phyloP scores from a whole-genome alignment of 768 basidiomycete genomes.

The Agaricus subrufescens region DNA sequence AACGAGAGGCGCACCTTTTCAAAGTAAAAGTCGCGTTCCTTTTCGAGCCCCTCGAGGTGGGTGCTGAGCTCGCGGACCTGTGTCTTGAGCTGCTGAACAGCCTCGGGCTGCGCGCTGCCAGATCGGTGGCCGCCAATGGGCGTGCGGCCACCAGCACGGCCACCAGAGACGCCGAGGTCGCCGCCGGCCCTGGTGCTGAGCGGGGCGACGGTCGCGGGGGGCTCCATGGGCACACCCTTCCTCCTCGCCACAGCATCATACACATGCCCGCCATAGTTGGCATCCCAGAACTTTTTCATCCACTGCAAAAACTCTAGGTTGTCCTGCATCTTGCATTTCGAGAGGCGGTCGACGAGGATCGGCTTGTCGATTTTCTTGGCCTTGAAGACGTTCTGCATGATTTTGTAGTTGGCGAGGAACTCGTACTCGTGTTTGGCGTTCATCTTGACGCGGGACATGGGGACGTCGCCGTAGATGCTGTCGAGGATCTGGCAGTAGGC shows the following conservation, averaged over 20 bases:
- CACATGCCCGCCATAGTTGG: constrained; percentile 79
- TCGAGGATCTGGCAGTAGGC: constrained; percentile 96
- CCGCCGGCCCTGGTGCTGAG: constrained; percentile 29
- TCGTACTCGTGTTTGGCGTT: constrained; percentile 96
- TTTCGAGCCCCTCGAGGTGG: constrained; percentile 89
- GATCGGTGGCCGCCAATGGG: constrained; percentile 68
- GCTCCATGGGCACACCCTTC: constrained; percentile 70
- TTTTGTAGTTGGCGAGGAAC: constrained; percentile 91
- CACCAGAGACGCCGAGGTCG: constrained; percentile 22
- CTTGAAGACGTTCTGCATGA: constrained; percentile 92
- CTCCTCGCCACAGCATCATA: constrained; percentile 85
- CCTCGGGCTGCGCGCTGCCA: constrained; percentile 63
- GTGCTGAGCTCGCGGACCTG: constrained; percentile 80
- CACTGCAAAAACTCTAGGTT: constrained; percentile 99
- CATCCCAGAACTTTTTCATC: constrained; percentile 95
- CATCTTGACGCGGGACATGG: constrained; percentile 93
- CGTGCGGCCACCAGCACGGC: constrained; percentile 63
- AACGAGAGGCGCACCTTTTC: constrained; percentile 66
- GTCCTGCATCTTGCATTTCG: constrained; percentile 99
- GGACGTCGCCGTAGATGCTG: constrained; percentile 89
- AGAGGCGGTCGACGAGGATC: constrained; percentile 89
- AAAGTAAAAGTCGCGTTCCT: constrained; percentile 98
- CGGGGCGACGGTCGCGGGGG: constrained; percentile 76
- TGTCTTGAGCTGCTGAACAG: constrained; percentile 59
- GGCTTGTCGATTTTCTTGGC: constrained; percentile 96